phyloP scores from a whole-genome alignment of 208 protist genomes.

The Wallacemonas rigidus region DNA sequence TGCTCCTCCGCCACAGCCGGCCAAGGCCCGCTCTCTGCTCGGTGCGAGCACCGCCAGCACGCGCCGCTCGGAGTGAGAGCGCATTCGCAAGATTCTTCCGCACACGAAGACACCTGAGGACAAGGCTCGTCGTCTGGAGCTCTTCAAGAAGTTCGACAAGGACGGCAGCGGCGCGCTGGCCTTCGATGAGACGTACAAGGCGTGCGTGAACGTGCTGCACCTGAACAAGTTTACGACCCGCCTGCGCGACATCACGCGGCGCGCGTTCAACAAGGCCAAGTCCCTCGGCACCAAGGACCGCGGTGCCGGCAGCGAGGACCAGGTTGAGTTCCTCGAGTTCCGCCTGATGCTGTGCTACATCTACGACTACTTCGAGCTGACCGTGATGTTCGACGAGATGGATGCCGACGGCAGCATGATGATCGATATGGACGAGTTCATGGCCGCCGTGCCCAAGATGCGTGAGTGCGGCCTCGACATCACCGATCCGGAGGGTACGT shows the following conservation, averaged over 20 bases:
- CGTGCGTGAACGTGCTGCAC: constrained; percentile 27
- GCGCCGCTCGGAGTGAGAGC: constrained; percentile 21
- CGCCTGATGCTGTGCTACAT: constrained; percentile 41
- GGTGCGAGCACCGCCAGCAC: constrained; percentile 17
- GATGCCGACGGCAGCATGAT: constrained; percentile 46
- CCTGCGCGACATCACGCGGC: constrained; percentile 34
- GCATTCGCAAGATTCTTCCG: constrained; percentile 8
- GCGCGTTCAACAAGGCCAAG: constrained; percentile 56
- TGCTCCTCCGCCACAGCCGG: constrained; percentile 8
- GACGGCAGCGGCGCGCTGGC: constrained; percentile 49
- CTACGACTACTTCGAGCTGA: constrained; percentile 33
- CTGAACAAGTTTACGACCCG: constrained; percentile 38
- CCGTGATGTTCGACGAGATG: constrained; percentile 64
- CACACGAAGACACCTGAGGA: constrained; percentile 18
- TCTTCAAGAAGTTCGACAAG: constrained; percentile 59
- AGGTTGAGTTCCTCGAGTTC: constrained; percentile 56
- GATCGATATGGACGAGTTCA: constrained; percentile 50
- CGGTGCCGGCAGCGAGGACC: constrained; percentile 21
- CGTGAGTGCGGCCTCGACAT: constrained; percentile 41
- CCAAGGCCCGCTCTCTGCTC: neutral
- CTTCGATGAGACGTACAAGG: constrained; percentile 47
- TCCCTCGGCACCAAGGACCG: constrained; percentile 27
- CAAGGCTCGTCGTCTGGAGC: constrained; percentile 31
- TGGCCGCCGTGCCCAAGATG: constrained; percentile 33
- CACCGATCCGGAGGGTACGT: constrained; percentile 30